Evolutionary conservation across 495 filamentous ascomycete species (phyloP), one percentile per base, ranked within the genome.

Genomic region (Neurospora intermedia): DNA sequence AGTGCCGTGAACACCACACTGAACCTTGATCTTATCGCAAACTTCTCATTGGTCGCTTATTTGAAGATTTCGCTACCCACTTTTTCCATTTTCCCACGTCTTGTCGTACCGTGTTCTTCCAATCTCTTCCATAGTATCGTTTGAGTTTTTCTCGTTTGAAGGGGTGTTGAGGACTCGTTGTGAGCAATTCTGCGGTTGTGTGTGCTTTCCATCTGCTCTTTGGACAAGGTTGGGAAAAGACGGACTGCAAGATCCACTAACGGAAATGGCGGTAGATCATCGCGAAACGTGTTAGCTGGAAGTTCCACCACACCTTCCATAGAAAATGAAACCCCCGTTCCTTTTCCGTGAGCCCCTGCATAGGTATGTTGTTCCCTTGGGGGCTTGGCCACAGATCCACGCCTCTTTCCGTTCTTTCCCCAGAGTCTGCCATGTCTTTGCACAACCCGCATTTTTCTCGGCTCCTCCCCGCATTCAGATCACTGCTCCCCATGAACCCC

Each of bases 1-100:
- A 11, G 11, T 43, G 39, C 38, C 41, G 27, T 40, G 70, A 48
- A 69, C 39, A 31, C 70, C 54, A 39, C 70, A 20, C 35, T 69
- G n/a, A 20, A 35, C 66, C 20, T 69, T 69, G 43, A 38, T 48
- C 46, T 74, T 74, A 74, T 74, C 73, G 70, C 39, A 8, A 2
- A 7, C 40, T 39, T 69, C 23, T 46, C 38, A 74, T 74, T 74
- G 73, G 73, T 54, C 48, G 27, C 35, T 35, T 66, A 66, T 31
- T 66, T 66, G 27, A 66, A 35, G 54, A 27, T 66, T 66, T 66
- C 54, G 54, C 27, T 31, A 27, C 16, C 54, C 27, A 66, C 27
- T 38, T 18, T 66, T 31, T 38, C 27, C 27, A 31, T 31, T 27
- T 38, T 66, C 16, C 54, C 18, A 66, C 27, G 54, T 31, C 54